Percentiles rank a stretch among this genome's conserved stretches.
Evolutionary conservation across 2,329 filamentous ascomycete genomes (phyloP).

Genomic region (Biscogniauxia mediterranea): DNA sequence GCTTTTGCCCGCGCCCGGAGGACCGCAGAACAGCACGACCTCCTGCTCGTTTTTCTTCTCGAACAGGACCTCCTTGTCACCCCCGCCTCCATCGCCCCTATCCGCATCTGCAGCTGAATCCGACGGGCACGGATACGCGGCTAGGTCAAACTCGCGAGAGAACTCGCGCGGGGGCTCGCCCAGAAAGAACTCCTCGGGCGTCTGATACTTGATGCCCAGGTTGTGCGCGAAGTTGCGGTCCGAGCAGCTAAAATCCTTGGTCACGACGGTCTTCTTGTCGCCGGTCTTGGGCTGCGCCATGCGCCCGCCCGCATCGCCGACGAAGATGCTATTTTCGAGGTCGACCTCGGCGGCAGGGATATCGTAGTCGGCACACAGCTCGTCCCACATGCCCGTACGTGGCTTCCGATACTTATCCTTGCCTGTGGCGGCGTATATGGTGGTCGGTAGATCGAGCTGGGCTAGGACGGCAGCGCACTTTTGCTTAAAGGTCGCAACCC

Average conservation of each 20-base stretch:
- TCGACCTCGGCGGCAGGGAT: conserved; percentile 63
- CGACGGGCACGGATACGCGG: conserved; percentile 48
- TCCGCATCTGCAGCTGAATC: conserved; percentile 4
- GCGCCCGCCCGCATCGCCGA: conserved; percentile 80
- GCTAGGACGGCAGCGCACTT: conserved; percentile 70
- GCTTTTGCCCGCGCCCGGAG: conserved; percentile 87
- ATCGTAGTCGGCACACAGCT: conserved; percentile 57
- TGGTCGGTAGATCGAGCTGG: conserved; percentile 72
- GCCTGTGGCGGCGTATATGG: conserved; percentile 81
- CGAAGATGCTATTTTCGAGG: conserved; percentile 70
- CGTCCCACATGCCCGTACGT: conserved; percentile 81
- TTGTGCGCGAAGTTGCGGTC: conserved; percentile 84
- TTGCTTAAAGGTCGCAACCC: conserved; percentile 76
- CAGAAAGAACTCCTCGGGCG: conserved; percentile 91
- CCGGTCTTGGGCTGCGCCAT: conserved; percentile 38
- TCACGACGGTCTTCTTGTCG: conserved; percentile 18
- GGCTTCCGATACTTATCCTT: conserved; percentile 86
- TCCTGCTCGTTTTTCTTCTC: conserved; percentile 66
- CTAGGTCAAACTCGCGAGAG: conserved; percentile 68
- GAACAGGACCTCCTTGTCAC: conserved; percentile 41
- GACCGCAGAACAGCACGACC: conserved; percentile 82
- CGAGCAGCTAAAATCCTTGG: conserved; percentile 64
- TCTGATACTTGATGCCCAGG: conserved; percentile 74
- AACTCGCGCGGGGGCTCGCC: conserved; percentile 65
- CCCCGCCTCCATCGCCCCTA: conserved; percentile 1